Conservation (phyloP, 768 basidiomycete species). For the Pleurotus djamor region DNA sequence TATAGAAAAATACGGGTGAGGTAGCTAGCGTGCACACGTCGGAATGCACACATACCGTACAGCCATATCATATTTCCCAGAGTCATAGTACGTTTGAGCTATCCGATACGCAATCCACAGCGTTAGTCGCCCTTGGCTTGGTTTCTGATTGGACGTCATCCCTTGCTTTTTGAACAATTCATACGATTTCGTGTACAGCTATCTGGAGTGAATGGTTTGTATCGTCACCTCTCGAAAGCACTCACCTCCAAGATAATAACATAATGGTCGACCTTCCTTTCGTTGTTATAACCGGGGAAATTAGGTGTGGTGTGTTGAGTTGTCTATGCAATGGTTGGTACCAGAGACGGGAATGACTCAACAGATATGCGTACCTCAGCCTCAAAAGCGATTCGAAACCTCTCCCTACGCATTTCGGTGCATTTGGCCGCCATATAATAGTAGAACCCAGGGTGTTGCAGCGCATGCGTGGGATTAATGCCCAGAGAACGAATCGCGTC, state of each 20-base stretch:
- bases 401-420: constrained; percentile 70
- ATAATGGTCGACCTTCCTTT: constrained; percentile 90
- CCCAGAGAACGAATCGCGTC: constrained; percentile 61
- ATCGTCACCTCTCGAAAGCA: constrained; percentile 2
- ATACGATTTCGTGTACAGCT: constrained; percentile 95
- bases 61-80: constrained; percentile 84
- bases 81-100: constrained; percentile 79
- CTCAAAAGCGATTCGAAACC: constrained; percentile 60
- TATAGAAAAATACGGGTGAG: constrained; percentile 23
- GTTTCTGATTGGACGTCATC: constrained; percentile 26
- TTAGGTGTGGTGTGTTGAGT: constrained; percentile 30
- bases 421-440: constrained; percentile 88
- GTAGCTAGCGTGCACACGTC: neutral
- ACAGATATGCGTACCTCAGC: constrained; percentile 43
- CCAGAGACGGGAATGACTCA: neutral
- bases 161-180: constrained; percentile 86
- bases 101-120: constrained; percentile 92
- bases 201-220: neutral
- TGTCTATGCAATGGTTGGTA: constrained; percentile 11
- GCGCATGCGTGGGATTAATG: constrained; percentile 74
- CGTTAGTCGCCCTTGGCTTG: constrained; percentile 75
- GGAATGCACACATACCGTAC: constrained; percentile 54
- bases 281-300: constrained; percentile 80
- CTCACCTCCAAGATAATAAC: constrained; percentile 78
- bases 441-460: constrained; percentile 93